Evolutionary conservation across 179 eudicot genomes (phyloP).

Genomic region (Patellifolia procumbens): DNA sequence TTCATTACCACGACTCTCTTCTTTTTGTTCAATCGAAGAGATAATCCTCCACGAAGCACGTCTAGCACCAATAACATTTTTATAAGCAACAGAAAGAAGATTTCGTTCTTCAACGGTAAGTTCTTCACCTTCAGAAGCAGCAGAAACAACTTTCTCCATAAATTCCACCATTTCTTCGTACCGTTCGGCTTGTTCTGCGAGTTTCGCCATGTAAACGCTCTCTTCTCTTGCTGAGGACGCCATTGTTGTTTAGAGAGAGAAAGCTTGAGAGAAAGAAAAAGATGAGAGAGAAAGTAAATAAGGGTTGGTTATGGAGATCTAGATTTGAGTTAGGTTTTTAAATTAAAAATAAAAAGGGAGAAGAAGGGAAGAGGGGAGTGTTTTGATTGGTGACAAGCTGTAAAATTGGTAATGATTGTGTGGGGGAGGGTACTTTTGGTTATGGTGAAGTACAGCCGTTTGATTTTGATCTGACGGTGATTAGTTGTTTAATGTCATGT

Average conservation of each 20-base stretch:
- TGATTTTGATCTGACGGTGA: conserved; percentile 13
- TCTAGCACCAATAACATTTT: conserved; percentile 47
- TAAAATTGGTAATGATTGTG: conserved; percentile 21
- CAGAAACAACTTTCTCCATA: conserved; percentile 47
- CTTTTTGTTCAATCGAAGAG: conserved; percentile 50
- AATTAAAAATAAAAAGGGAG: neutral
- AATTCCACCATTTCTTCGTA: conserved; percentile 48
- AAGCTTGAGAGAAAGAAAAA: neutral
- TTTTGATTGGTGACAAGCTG: conserved; percentile 28
- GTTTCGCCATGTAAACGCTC: conserved; percentile 45
- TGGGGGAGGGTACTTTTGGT: neutral
- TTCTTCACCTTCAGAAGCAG: conserved; percentile 29
- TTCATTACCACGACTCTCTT: conserved; percentile 57
- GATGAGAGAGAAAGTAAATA: conserved; percentile 19
- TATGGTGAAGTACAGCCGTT: neutral
- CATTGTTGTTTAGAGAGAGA: conserved; percentile 29
- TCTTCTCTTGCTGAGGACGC: conserved; percentile 42
- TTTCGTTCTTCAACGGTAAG: conserved; percentile 44
- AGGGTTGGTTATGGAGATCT: neutral
- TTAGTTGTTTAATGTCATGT: conserved; percentile 3
- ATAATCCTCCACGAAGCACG: conserved; percentile 50
- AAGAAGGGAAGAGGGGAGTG: neutral
- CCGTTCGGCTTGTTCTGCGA: conserved; percentile 44
- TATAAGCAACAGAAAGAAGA: conserved; percentile 46
- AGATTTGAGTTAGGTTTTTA: neutral